Base-by-base conservation (phyloP, 225 moss, liverwort and hornwort genomes). In the Rhytidiadelphus loreus region DNA sequence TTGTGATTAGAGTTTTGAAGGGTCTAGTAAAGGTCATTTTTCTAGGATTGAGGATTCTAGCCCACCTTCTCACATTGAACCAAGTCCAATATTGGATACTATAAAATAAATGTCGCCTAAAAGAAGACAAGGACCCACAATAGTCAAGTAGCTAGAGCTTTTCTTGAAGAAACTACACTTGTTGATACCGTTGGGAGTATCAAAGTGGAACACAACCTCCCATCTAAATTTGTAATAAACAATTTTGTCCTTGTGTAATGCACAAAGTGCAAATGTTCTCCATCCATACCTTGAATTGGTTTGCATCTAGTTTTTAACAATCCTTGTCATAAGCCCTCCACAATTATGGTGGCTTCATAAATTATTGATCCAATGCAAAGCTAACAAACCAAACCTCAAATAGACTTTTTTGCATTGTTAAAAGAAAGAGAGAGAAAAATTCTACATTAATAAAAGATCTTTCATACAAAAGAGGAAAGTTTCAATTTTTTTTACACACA, bases 261-360 rank as follows among this genome's bases (percentile, higher is more conserved):
- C 2, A 18, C 2, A 8, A 69, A 35, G 4, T 69, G 39, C 13
- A 21, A 69, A 19, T 23, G 39, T 25, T 1, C 8, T 1, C 4
- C 41, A 22, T 41, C 4, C 3, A 8, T 70, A 14, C 5, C 24
- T 0, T 70, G 0, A 25, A 41, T 41, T 41, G 0, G 4, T 14
- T 4, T 25, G 4, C 25, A 70, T 41, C 0, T 41, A 1, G 5
- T 41, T 3, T 3, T 0, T 69, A 0, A 8, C 0, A 0, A 0
- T 13, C 25, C 14, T 70, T 0, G 0, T 25, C 8, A 8, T 8
- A 0, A 41, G 8, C 24, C 25, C 2, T 25, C 2, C 1, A 25
- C 3, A 41, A 3, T 70, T 41, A 8, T 3, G 4, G 14, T 66
- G 37, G 5, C 0, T 25, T 14, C 3, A 41, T 0, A 14, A 41